phyloP scores from a whole-genome alignment of 106 monocot genomes.

The Dendrobium chrysotoxum region DNA sequence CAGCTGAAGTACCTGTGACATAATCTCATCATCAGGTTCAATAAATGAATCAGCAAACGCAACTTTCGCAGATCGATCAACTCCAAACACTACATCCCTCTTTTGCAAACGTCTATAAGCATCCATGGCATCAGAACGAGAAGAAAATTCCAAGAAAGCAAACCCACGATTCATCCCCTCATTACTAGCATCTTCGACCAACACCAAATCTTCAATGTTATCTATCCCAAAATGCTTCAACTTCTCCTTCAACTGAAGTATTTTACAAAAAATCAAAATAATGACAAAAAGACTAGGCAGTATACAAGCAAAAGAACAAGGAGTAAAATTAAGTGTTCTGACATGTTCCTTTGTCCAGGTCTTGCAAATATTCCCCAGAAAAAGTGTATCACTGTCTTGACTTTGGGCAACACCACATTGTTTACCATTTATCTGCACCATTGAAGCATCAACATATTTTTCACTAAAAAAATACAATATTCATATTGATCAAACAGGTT shows the following conservation, averaged over 20 bases:
- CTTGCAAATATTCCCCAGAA: constrained; percentile 88
- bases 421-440: constrained; percentile 66
- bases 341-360: constrained; percentile 89
- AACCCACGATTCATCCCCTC: constrained; percentile 88
- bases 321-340: constrained; percentile 6
- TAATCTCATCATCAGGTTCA: constrained; percentile 93
- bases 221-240: constrained; percentile 75
- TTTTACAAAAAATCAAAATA: background rate
- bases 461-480: background rate
- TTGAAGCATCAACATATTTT: background rate
- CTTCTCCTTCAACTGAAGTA: constrained; percentile 67
- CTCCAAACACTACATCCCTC: constrained; percentile 80
- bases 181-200: constrained; percentile 77
- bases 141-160: constrained; percentile 90
- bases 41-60: constrained; percentile 87
- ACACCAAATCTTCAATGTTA: constrained; percentile 61
- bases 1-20: constrained; percentile 62
- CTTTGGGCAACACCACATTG: constrained; percentile 88
- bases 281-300: background rate
- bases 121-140: constrained; percentile 77
- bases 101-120: constrained; percentile 64
- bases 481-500: background rate
- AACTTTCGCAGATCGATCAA: constrained; percentile 78
- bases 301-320: constrained; percentile 5
- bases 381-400: constrained; percentile 88